These are phyloP conservation scores for Microcos paniculata DNA, from an alignment of 345 rosid species.

Conservation along the genomic window DNA sequence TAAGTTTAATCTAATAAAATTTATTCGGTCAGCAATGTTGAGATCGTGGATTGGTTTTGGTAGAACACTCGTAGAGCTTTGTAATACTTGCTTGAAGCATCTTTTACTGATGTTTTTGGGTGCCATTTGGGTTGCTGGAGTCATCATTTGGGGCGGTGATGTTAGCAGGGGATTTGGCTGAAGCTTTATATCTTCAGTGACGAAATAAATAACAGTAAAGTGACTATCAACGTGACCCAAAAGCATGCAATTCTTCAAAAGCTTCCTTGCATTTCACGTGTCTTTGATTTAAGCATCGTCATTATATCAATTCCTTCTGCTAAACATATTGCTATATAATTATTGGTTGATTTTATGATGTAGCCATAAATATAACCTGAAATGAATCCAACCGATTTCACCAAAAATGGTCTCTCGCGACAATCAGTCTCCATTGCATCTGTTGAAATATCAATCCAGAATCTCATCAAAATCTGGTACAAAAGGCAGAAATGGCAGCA, in stretches of 20 bases:
- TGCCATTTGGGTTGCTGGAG: neutral
- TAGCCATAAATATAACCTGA: neutral
- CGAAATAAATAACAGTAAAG: neutral
- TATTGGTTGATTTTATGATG: neutral
- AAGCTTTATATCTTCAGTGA: conserved; percentile 13
- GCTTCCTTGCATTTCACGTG: conserved; percentile 6
- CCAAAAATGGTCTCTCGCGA: neutral
- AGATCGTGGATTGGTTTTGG: neutral
- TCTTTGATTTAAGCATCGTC: neutral
- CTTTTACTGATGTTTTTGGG: neutral
- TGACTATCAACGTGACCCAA: conserved; percentile 6
- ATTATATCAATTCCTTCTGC: neutral
- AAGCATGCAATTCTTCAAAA: conserved; percentile 6
- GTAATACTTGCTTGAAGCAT: neutral
- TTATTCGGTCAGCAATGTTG: neutral
- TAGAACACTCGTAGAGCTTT: too few relatives aligned
- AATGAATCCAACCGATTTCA: neutral
- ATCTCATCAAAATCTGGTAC: conserved; percentile 44
- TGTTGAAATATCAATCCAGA: conserved; percentile 41
- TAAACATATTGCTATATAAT: neutral
- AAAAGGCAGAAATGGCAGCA: conserved; percentile 54
- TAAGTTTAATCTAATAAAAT: too few relatives aligned
- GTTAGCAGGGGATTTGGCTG: neutral
- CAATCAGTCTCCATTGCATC: conserved; percentile 35
- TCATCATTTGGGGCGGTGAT: neutral